These are phyloP conservation scores for Orbilia quercus DNA, from an alignment of 2,329 filamentous ascomycete species.

Conservation along the genomic window DNA sequence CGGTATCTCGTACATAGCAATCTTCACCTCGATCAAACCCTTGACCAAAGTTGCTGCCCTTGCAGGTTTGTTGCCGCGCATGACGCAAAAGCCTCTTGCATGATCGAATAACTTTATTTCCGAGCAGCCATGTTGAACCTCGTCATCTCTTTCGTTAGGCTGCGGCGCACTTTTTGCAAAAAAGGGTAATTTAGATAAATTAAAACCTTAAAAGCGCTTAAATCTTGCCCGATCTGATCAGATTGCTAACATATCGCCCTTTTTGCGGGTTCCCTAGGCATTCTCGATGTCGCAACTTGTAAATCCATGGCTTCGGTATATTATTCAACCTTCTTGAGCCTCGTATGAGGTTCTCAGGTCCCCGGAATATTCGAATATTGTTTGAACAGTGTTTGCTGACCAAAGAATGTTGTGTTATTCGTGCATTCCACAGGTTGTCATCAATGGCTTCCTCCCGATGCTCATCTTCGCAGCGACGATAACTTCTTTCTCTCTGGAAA, in stretches of 20 bases:
- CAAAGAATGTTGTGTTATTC: slow-evolving; percentile 37
- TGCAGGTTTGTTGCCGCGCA: slow-evolving; percentile 45
- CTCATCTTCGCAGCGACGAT: slow-evolving; percentile 55
- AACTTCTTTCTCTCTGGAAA: slow-evolving; percentile 55
- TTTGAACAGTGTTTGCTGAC: slow-evolving; percentile 21
- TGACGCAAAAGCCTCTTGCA: slow-evolving; percentile 42
- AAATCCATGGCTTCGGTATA: slow-evolving; percentile 59
- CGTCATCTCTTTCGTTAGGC: slow-evolving; percentile 38
- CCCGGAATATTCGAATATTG: slow-evolving; percentile 1
- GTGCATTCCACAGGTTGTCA: slow-evolving; percentile 54
- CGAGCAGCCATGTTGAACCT: slow-evolving; percentile 32
- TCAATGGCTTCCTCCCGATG: slow-evolving; percentile 55
- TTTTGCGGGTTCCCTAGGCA: slow-evolving; percentile 47
- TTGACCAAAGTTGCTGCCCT: slow-evolving; percentile 60
- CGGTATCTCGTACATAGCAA: slow-evolving; percentile 53
- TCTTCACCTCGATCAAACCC: slow-evolving; percentile 60
- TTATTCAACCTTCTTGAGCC: slow-evolving; percentile 55
- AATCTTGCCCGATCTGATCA: slow-evolving; percentile 26
- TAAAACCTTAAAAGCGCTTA: slow-evolving; percentile 20
- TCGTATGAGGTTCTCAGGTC: slow-evolving; percentile 8
- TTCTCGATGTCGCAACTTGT: slow-evolving; percentile 58
- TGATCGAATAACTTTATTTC: slow-evolving; percentile 11
- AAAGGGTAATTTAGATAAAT: slow-evolving; percentile 57
- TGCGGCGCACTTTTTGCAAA: slow-evolving; percentile 58
- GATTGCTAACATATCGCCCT: slow-evolving; percentile 40